Evolutionary conservation across 176 grass and related monocot genomes (phyloP).

Genomic region (Saccharum officinarum): DNA sequence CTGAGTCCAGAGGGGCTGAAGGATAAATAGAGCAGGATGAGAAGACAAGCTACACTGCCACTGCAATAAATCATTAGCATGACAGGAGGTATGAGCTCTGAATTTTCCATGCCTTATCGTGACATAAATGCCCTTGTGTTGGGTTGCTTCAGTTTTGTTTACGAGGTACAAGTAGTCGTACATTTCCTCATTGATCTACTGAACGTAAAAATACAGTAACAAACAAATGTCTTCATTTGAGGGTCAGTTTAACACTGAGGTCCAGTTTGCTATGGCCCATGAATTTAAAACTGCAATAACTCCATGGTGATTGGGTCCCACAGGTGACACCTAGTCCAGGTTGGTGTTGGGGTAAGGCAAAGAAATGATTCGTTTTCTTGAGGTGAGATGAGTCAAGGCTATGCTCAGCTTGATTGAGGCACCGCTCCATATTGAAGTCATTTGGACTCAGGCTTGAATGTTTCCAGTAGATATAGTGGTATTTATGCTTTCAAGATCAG

Average conservation of each 20-base stretch:
- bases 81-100: slow-evolving; percentile 33
- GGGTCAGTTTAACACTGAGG: slow-evolving; percentile 32
- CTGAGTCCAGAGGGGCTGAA: slow-evolving; percentile 29
- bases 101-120: slow-evolving; percentile 36
- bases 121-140: slow-evolving; percentile 45
- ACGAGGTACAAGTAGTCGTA: slow-evolving; percentile 13
- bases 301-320: slow-evolving; percentile 32
- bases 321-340: slow-evolving; percentile 45
- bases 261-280: slow-evolving; percentile 49
- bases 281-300: slow-evolving; percentile 47
- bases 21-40: slow-evolving; percentile 44
- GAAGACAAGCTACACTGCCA: slow-evolving; percentile 9
- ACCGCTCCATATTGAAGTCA: slow-evolving; percentile 1
- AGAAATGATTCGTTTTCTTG: slow-evolving; percentile 10
- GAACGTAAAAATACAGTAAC: slow-evolving; percentile 29
- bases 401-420: slow-evolving; percentile 27
- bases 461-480: slow-evolving; percentile 19
- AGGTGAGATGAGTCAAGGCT: slow-evolving; percentile 29
- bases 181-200: slow-evolving; percentile 31
- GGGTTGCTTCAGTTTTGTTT: slow-evolving; percentile 26
- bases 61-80: slow-evolving; percentile 33
- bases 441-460: slow-evolving; percentile 28
- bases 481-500: neutral
- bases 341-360: slow-evolving; percentile 44
- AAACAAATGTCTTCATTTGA: slow-evolving; percentile 38